A percentile compares a stretch with the other conserved stretches of the same genome.
Evolutionary conservation across 371 early-diverging fungal species (phyloP).

Genomic region (Mortierella sp.): DNA sequence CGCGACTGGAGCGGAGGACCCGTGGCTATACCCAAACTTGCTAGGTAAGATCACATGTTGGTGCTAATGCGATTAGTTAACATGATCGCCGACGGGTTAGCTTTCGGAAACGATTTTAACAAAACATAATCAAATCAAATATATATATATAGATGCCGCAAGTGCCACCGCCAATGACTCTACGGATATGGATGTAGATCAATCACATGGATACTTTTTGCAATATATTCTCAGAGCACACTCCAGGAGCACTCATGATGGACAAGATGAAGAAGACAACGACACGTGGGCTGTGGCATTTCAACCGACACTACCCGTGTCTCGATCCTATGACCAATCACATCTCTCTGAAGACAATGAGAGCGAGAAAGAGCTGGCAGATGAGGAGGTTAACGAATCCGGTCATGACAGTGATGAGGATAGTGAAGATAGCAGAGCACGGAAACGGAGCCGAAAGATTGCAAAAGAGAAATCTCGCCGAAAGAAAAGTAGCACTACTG

Average conservation of each 20-base stretch:
- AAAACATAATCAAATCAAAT: not conserved
- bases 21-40: constrained; percentile 22
- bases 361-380: not conserved
- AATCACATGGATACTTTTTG: constrained; percentile 19
- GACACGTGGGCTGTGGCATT: constrained; percentile 48
- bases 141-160: constrained; percentile 4
- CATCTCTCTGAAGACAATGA: not conserved
- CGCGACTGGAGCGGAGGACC: not conserved
- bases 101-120: not conserved
- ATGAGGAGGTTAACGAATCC: not conserved
- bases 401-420: constrained; percentile 5
- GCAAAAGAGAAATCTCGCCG: constrained; percentile 12
- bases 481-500: constrained; percentile 40
- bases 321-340: constrained; percentile 6
- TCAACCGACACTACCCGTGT: constrained; percentile 37
- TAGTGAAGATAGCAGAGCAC: constrained; percentile 8
- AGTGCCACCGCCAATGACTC: not conserved
- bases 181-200: constrained; percentile 10
- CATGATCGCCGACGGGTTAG: no score
- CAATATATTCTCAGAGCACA: constrained; percentile 46
- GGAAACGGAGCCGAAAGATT: constrained; percentile 12
- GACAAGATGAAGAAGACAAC: constrained; percentile 32
- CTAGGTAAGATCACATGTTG: constrained; percentile 6
- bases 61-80: not conserved
- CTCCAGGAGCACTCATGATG: constrained; percentile 50